Base-by-base conservation (phyloP, 1,284 basidiomycete genomes). In the Ceratobasidium theobromae region DNA sequence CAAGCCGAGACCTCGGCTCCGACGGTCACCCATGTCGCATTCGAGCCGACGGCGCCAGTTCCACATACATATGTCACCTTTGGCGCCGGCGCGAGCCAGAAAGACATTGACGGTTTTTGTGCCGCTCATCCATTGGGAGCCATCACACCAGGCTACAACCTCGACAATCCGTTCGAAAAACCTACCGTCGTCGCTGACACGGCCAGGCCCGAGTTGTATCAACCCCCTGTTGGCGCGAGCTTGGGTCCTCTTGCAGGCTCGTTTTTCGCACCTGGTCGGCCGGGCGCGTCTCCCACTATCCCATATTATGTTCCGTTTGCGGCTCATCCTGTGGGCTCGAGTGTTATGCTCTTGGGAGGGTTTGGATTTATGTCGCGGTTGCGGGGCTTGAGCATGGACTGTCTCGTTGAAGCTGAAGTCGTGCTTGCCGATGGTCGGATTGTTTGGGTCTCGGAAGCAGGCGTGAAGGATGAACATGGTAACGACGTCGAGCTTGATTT, bases 351-450 rank as follows among this genome's bases (percentile, higher is more conserved):
- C 67, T 83, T 91, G 1, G 92, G 89, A 12, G 94, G 94, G 0
- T 96, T 95, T 72, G 93, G 94, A 0, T 96, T 95, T 77, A 77
- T 95, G 45, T 87, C 89, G 49, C 82, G 94, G 54, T 78, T 93
- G 70, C 84, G 89, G 69, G 94, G 94, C 3, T 79, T 96, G 62
- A 93, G 89, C 65, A 84, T 92, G 73, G 93, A 95, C 74, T 90
- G 89, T 72, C 77, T 95, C 23, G 86, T 94, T 12, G 93, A 94
- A 71, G 88, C 88, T 1, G 88, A 94, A 76, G 86, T 93, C 79
- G 89, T 93, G 1, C 79, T 93, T 27, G 85, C 90, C 5, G 88
- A 93, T 75, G 89, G 91, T 6, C 78, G 84, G 16, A 86, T 93
- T 55, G 81, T 92, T 16, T 81, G 60, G 60, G 60, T 64, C 16